These are phyloP conservation scores for Lichtheimia ramosa DNA, from an alignment of 371 early-diverging fungal genomes.

Conservation along the genomic window DNA sequence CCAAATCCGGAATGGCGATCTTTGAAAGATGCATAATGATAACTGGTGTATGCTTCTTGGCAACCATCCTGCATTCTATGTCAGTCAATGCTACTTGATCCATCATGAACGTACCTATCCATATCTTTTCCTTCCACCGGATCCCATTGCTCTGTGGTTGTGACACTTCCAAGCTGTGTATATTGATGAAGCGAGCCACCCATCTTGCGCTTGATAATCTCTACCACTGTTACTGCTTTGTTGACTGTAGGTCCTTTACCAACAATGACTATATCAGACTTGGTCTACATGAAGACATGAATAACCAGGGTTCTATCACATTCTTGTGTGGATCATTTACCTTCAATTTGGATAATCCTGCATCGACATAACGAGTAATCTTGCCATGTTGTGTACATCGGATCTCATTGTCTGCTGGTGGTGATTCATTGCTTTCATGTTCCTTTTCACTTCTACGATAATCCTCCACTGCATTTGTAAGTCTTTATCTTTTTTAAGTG, in stretches of 20 bases:
- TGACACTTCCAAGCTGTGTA: slow-evolving; percentile 57
- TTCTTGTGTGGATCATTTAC: slow-evolving; percentile 13
- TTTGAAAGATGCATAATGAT: slow-evolving; percentile 41
- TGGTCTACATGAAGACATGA: slow-evolving; percentile 16
- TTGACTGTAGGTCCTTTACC: slow-evolving; percentile 57
- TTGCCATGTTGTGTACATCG: slow-evolving; percentile 33
- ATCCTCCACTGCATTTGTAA: slow-evolving; percentile 32
- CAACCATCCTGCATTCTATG: slow-evolving; percentile 25
- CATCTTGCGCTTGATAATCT: slow-evolving; percentile 63
- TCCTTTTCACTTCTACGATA: slow-evolving; percentile 31
- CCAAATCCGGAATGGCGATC: slow-evolving; percentile 33
- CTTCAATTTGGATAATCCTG: slow-evolving; percentile 30
- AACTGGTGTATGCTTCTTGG: slow-evolving; percentile 39
- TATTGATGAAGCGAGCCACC: slow-evolving; percentile 61
- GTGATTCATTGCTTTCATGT: slow-evolving; percentile 13
- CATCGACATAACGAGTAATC: slow-evolving; percentile 37
- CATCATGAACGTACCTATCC: slow-evolving; percentile 27
- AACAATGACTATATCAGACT: slow-evolving; percentile 26
- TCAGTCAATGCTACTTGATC: not conserved
- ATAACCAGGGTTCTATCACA: not conserved
- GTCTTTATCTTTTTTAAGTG: not conserved
- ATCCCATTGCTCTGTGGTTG: slow-evolving; percentile 57
- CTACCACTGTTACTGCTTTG: slow-evolving; percentile 66
- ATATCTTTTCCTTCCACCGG: slow-evolving; percentile 37
- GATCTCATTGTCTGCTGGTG: slow-evolving; percentile 46